Evolutionary conservation across 2,329 filamentous ascomycete species (phyloP).

Genomic region (Calonectria naviculata): DNA sequence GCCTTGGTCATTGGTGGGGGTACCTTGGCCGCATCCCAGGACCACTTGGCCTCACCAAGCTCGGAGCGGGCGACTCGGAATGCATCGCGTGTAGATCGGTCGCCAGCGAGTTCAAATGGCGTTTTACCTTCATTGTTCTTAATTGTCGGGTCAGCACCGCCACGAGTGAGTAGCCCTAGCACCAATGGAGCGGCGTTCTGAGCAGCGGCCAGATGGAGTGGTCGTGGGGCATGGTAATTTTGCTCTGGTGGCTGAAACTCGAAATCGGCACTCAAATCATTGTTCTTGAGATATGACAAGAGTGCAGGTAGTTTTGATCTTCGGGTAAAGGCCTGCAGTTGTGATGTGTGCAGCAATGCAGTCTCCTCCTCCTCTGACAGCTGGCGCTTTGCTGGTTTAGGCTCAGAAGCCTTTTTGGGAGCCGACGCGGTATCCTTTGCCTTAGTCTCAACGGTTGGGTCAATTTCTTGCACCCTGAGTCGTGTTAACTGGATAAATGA

Average conservation of each 20-base stretch:
- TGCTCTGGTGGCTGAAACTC: constrained; percentile 77
- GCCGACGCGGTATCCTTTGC: constrained; percentile 49
- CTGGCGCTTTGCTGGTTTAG: constrained; percentile 71
- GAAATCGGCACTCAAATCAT: constrained; percentile 78
- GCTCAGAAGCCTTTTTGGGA: constrained; percentile 47
- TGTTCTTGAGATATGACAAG: constrained; percentile 84
- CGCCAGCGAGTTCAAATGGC: constrained; percentile 87
- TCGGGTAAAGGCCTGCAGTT: constrained; percentile 88
- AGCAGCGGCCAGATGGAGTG: constrained; percentile 86
- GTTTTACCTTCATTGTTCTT: constrained; percentile 82
- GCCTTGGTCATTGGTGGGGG: constrained; percentile 76
- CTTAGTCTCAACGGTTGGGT: constrained; percentile 69
- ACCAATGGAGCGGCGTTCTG: constrained; percentile 85
- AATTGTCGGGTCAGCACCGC: constrained; percentile 77
- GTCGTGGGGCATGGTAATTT: constrained; percentile 84
- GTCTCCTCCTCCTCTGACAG: constrained; percentile 86
- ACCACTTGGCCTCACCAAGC: constrained; percentile 79
- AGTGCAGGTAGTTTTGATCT: constrained; percentile 91
- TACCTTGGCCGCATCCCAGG: constrained; percentile 83
- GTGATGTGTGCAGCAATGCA: constrained; percentile 84
- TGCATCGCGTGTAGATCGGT: constrained; percentile 86
- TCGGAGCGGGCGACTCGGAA: constrained; percentile 90
- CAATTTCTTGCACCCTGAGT: constrained; percentile 84
- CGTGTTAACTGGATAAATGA: constrained; percentile 94
- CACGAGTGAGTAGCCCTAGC: constrained; percentile 79